Conservation (phyloP, 1,284 basidiomycete genomes). For the Melampsora abietis-canadensis region DNA sequence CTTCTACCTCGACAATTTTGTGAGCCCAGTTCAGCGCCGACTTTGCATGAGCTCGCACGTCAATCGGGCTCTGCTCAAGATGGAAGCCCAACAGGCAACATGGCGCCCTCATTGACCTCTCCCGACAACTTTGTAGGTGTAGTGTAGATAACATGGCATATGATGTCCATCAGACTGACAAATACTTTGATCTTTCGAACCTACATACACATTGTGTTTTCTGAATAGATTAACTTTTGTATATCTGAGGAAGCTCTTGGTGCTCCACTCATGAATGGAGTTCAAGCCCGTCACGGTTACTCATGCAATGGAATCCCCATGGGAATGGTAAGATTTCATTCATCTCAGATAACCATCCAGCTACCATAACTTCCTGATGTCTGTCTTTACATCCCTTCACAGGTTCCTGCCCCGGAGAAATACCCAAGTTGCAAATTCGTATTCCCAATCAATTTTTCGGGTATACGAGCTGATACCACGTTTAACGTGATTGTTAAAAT, state of each 20-base stretch:
- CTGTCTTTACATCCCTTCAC: neutral
- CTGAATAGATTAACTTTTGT: slow-evolving; percentile 34
- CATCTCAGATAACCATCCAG: no score
- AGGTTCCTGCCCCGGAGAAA: slow-evolving; percentile 23
- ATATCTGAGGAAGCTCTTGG: slow-evolving; percentile 14
- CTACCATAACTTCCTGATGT: neutral
- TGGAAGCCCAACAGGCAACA: slow-evolving; percentile 24
- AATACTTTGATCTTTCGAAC: neutral
- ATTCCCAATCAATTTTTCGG: slow-evolving; percentile 26
- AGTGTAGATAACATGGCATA: neutral
- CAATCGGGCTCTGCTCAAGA: slow-evolving; percentile 9
- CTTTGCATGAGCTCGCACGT: neutral
- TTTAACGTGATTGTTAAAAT: slow-evolving; percentile 30
- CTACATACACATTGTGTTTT: neutral
- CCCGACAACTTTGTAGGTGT: slow-evolving; percentile 34
- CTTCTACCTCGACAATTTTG: neutral
- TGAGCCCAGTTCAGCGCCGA: neutral
- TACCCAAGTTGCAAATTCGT: slow-evolving; percentile 30
- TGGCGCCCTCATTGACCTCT: slow-evolving; percentile 15
- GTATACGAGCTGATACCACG: slow-evolving; percentile 3
- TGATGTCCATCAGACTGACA: neutral
- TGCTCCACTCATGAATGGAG: slow-evolving; percentile 25
- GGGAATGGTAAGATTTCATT: slow-evolving; percentile 31
- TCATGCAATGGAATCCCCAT: slow-evolving; percentile 37
- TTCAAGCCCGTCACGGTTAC: slow-evolving; percentile 4